Evolutionary conservation across 176 grass and related monocot species (phyloP).

Genomic region (Dactylis glomerata): DNA sequence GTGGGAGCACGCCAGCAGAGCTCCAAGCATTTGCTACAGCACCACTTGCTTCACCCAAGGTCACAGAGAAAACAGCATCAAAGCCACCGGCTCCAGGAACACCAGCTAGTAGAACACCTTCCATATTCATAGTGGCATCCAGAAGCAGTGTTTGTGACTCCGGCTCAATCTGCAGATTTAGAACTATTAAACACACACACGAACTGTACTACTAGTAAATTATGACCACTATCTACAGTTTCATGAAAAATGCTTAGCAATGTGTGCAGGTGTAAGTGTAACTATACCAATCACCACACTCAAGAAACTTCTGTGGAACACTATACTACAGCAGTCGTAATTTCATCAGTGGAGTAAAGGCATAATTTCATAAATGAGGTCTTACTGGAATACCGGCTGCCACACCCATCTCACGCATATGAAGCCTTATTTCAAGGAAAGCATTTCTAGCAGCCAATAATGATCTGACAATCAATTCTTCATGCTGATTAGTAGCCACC

Average conservation of each 20-base stretch:
- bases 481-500: constrained; percentile 44
- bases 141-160: constrained; percentile 75
- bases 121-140: constrained; percentile 78
- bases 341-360: not conserved
- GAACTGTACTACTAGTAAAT: not conserved
- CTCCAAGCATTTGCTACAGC: constrained; percentile 60
- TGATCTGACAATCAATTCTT: constrained; percentile 66
- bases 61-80: constrained; percentile 82
- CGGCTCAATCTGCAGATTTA: constrained; percentile 70
- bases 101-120: constrained; percentile 85
- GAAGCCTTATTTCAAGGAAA: constrained; percentile 67
- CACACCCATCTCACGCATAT: constrained; percentile 81
- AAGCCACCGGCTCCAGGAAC: constrained; percentile 90
- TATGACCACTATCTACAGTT: constrained; percentile 10
- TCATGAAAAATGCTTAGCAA: not conserved
- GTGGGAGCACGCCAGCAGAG: constrained; percentile 65
- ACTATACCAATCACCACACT: not conserved
- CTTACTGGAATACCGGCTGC: constrained; percentile 86
- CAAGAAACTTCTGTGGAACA: not conserved
- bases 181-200: not conserved
- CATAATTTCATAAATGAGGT: constrained; percentile 19
- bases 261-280: not conserved
- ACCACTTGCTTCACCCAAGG: constrained; percentile 70
- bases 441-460: constrained; percentile 63
- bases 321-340: not conserved